Evolutionary conservation across 495 filamentous ascomycete species (phyloP).

Genomic region (Lasiosphaeriaceae sp.): DNA sequence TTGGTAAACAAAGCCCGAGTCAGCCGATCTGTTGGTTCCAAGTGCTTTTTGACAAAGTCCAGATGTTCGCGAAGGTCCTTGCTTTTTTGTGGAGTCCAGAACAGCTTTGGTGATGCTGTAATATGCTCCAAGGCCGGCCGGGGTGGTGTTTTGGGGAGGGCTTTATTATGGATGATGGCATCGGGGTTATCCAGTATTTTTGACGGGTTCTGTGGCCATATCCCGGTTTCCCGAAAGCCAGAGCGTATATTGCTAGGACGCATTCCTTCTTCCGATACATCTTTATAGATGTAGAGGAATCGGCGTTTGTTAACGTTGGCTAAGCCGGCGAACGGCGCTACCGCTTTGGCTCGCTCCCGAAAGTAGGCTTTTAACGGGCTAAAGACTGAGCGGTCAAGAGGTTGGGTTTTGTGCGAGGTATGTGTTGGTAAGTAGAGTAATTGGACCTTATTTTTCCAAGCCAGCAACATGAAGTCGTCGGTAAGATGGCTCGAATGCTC

Average conservation of each 20-base stretch:
- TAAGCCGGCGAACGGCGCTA: not conserved
- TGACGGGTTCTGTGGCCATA: not conserved
- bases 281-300: not conserved
- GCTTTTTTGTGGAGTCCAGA: no score
- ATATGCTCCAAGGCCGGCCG: no score
- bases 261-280: not conserved
- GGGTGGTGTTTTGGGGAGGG: not conserved
- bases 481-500: not conserved
- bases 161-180: not conserved
- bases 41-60: no score
- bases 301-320: slow-evolving; percentile 4
- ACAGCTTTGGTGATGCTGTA: no score
- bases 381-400: slow-evolving; percentile 3
- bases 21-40: no score
- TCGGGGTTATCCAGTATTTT: slow-evolving; percentile 2
- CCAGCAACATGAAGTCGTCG: not conserved
- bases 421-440: slow-evolving; percentile 7
- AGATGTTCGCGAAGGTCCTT: no score
- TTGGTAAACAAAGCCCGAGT: no score
- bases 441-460: not conserved
- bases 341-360: not conserved
- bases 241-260: not conserved
- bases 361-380: not conserved
- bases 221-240: slow-evolving; percentile 8
- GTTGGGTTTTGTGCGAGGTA: slow-evolving; percentile 11